Evolutionary conservation across 441 rosid genomes (phyloP).

Genomic region (Populus hybrid): DNA sequence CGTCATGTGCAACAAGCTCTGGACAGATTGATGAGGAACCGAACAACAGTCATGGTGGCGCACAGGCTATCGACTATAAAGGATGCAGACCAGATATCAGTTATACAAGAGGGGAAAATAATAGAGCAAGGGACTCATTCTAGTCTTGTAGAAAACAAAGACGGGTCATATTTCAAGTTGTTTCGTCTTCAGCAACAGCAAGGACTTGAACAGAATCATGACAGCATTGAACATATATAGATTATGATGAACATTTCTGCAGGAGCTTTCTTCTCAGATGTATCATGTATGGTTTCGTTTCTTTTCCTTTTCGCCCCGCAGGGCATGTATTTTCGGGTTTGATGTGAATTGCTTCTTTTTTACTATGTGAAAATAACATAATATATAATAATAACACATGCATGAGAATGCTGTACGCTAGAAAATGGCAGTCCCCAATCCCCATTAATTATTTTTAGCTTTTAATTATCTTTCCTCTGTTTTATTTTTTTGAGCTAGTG

Average conservation of each 20-base stretch:
- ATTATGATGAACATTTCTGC: background rate
- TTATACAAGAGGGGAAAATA: conserved; percentile 66
- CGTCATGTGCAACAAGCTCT: conserved; percentile 84
- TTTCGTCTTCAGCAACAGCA: conserved; percentile 77
- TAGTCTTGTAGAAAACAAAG: conserved; percentile 53
- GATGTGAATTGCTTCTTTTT: background rate
- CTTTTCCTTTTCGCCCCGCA: too few species aligned
- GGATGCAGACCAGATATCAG: conserved; percentile 76
- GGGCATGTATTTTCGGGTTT: background rate
- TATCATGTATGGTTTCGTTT: background rate
- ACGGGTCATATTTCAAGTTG: conserved; percentile 76
- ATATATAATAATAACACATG: too few species aligned
- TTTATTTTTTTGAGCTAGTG: background rate
- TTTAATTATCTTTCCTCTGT: too few species aligned
- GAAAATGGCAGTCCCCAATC: background rate
- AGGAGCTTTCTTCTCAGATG: background rate
- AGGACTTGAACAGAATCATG: conserved; percentile 24
- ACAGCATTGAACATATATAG: background rate
- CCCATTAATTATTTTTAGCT: background rate
- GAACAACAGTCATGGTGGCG: conserved; percentile 92
- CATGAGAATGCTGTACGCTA: background rate
- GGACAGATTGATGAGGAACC: conserved; percentile 67
- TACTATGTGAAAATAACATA: background rate
- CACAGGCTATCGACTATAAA: conserved; percentile 87
- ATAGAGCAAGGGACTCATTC: conserved; percentile 83